Conservation (phyloP, 192 early-diverging fungal species). For the Jimgerdemannia lactiflua region DNA sequence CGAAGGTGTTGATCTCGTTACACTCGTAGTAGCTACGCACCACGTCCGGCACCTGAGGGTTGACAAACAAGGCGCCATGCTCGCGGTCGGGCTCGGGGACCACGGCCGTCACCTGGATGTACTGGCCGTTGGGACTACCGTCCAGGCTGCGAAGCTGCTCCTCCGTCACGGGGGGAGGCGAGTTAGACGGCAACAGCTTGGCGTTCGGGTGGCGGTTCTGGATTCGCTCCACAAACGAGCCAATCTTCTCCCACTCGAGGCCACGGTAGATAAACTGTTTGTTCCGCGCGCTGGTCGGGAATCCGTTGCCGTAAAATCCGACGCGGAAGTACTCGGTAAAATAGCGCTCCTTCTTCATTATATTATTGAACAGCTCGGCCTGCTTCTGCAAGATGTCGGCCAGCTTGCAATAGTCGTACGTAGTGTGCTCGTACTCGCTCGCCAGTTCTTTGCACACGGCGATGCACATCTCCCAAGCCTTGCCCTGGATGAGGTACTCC, state of each 20-base stretch:
- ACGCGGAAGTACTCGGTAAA: conserved; percentile 70
- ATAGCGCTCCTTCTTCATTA: conserved; percentile 48
- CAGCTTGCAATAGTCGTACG: conserved; percentile 51
- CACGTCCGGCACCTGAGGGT: conserved; percentile 38
- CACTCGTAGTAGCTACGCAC: conserved; percentile 61
- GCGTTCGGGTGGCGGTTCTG: conserved; percentile 63
- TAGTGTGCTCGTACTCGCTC: conserved; percentile 51
- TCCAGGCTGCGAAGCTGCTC: conserved; percentile 44
- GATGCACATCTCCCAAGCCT: conserved; percentile 72
- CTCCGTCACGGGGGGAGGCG: conserved; percentile 24
- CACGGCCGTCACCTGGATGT: conserved; percentile 68
- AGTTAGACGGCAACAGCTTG: conserved; percentile 42
- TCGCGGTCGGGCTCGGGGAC: conserved; percentile 51
- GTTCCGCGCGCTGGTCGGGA: conserved; percentile 46
- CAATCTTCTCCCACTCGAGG: conserved; percentile 72
- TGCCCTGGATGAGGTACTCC: conserved; percentile 57
- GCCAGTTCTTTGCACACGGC: conserved; percentile 61
- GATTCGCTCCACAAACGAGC: conserved; percentile 67
- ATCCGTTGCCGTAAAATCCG: conserved; percentile 66
- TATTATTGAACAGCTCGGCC: conserved; percentile 47
- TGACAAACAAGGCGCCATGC: conserved; percentile 7
- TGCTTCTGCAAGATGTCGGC: conserved; percentile 53
- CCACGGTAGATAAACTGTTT: conserved; percentile 72
- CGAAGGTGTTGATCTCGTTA: conserved; percentile 65
- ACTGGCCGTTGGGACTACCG: conserved; percentile 39